Conservation (phyloP, 176 grass and related monocot species). For the Hsuehochloa calcarea region DNA sequence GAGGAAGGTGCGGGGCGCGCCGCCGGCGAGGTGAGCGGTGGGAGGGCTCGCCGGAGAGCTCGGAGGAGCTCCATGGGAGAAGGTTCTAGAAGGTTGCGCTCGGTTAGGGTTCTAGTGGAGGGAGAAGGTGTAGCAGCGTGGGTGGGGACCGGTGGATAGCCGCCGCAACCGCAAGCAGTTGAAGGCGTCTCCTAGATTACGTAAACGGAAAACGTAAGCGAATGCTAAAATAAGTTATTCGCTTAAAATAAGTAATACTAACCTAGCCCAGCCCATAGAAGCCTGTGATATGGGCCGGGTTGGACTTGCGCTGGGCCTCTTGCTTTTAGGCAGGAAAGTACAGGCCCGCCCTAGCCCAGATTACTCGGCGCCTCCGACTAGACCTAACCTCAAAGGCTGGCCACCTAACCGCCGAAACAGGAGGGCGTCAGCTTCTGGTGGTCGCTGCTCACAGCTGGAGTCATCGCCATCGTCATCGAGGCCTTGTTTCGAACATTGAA, state of each 20-base stretch:
- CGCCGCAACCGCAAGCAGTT: neutral
- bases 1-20: neutral
- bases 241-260: neutral
- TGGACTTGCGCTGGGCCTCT: neutral
- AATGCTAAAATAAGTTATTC: fast-evolving
- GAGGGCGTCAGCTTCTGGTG: too few relatives aligned
- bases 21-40: constrained; percentile 13
- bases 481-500: too few relatives aligned
- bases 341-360: neutral
- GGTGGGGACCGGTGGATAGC: neutral
- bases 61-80: constrained; percentile 60
- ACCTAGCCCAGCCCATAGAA: neutral
- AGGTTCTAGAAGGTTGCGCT: constrained; percentile 33
- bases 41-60: constrained; percentile 47
- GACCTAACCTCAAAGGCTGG: neutral
- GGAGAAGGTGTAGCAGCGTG: neutral
- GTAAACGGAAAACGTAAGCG: neutral
- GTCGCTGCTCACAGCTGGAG: too few relatives aligned
- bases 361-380: neutral
- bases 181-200: neutral
- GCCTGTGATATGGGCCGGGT: neutral
- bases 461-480: too few relatives aligned
- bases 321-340: neutral
- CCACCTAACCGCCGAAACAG: too few relatives aligned
- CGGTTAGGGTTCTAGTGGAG: constrained; percentile 31